Evolutionary conservation across 2,329 filamentous ascomycete species (phyloP).

Genomic region (Bipolaris victoriae): DNA sequence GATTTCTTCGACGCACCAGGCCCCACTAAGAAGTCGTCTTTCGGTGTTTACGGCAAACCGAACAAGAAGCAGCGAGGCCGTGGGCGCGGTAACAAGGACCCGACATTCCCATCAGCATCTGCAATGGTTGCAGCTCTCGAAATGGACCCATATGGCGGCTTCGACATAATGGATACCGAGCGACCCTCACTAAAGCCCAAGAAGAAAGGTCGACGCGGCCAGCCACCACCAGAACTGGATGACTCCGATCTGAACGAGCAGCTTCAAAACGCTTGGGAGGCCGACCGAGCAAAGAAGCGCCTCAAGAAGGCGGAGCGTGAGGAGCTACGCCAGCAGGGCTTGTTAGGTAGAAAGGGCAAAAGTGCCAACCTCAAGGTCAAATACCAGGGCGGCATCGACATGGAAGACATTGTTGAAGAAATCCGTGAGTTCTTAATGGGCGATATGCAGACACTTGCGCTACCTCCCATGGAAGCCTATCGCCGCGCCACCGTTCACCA

Average conservation of each 20-base stretch:
- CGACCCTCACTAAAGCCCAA: constrained; percentile 70
- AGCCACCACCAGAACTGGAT: constrained; percentile 55
- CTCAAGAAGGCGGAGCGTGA: constrained; percentile 56
- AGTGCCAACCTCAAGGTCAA: constrained; percentile 66
- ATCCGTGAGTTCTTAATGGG: constrained; percentile 73
- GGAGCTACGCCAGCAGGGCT: constrained; percentile 52
- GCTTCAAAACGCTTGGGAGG: constrained; percentile 51
- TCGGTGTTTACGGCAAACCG: constrained; percentile 33
- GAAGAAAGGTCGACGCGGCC: constrained; percentile 66
- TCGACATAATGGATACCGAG: constrained; percentile 86
- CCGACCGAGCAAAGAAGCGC: constrained; percentile 55
- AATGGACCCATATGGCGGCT: constrained; percentile 67
- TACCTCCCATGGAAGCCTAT: constrained; percentile 84
- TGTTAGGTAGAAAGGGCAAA: constrained; percentile 53
- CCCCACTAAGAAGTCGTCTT: constrained; percentile 15
- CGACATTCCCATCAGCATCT: constrained; percentile 59
- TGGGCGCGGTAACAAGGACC: constrained; percentile 23
- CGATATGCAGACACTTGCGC: constrained; percentile 67
- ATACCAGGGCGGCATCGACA: constrained; percentile 73
- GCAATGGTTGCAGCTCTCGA: constrained; percentile 65
- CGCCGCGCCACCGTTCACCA: constrained; percentile 81
- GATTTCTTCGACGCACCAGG: constrained; percentile 48
- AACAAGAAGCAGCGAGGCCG: constrained; percentile 31
- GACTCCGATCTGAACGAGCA: constrained; percentile 53
- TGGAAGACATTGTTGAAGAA: constrained; percentile 74